A percentile compares a stretch with the other conserved stretches of the same genome.
These are phyloP conservation scores for Chenopodium quinoa DNA, from an alignment of 148 eudicot species.

Conservation along the genomic window DNA sequence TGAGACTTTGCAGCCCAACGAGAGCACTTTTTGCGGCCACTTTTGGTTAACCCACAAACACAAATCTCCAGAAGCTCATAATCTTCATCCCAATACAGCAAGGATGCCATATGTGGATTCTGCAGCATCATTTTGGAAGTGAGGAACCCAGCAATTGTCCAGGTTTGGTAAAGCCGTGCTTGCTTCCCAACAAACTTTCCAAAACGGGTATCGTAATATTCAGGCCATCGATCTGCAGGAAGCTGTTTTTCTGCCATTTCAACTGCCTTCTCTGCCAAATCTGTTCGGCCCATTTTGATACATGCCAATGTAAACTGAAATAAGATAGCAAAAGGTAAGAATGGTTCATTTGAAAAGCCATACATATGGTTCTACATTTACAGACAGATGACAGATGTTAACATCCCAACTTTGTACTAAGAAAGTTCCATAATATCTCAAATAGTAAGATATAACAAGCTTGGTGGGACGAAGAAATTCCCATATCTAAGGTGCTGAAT, in stretches of 20 bases:
- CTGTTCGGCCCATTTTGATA: conserved; percentile 87
- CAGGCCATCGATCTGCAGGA: conserved; percentile 72
- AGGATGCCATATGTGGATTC: conserved; percentile 73
- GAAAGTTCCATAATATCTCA: neutral
- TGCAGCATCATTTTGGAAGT: conserved; percentile 77
- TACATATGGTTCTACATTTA: neutral
- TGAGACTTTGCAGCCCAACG: conserved; percentile 81
- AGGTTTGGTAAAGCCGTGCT: conserved; percentile 87
- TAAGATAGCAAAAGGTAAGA: conserved; percentile 2
- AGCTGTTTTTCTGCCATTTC: conserved; percentile 67
- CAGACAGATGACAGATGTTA: neutral
- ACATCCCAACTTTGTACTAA: neutral
- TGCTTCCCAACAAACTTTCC: conserved; percentile 89
- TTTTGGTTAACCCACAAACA: conserved; percentile 68
- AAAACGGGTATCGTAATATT: conserved; percentile 81
- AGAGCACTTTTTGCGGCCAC: conserved; percentile 69
- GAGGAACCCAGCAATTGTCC: conserved; percentile 86
- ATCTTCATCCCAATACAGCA: conserved; percentile 85
- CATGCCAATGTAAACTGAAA: conserved; percentile 90
- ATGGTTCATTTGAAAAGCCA: neutral
- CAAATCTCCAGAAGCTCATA: conserved; percentile 88
- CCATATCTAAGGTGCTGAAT: neutral
- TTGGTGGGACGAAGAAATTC: neutral
- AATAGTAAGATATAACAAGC: neutral
- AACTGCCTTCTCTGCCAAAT: conserved; percentile 73